A percentile compares a stretch with the other conserved stretches of the same genome.
These are phyloP conservation scores for Aspergillus heteromorphus DNA, from an alignment of 495 filamentous ascomycete species.

Conservation along the genomic window DNA sequence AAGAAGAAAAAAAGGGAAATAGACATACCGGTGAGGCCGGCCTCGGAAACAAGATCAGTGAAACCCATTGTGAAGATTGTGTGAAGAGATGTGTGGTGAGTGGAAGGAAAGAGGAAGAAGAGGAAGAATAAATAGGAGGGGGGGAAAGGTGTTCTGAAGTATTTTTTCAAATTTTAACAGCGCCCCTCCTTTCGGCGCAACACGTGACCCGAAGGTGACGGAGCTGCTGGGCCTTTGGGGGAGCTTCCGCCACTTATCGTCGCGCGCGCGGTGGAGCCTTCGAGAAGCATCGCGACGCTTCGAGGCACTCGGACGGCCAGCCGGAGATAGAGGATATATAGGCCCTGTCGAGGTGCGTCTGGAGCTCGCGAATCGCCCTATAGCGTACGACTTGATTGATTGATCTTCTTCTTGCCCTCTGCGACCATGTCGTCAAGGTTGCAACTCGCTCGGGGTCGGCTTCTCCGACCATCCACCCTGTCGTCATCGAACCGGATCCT, in stretches of 20 bases:
- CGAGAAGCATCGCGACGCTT: constrained; percentile 37
- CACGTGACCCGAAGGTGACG: constrained; percentile 29
- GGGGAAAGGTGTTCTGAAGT: constrained; percentile 20
- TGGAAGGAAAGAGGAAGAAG: constrained; percentile 19
- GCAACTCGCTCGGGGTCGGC: constrained; percentile 27
- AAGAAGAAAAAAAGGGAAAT: constrained; percentile 19
- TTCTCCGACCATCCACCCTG: constrained; percentile 24
- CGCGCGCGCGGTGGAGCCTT: constrained; percentile 32
- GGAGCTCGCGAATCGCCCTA: neutral
- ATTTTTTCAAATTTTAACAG: constrained; percentile 32
- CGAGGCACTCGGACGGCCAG: neutral
- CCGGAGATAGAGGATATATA: constrained; percentile 20
- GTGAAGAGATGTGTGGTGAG: constrained; percentile 18
- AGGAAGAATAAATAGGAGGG: constrained; percentile 19
- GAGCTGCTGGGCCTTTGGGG: constrained; percentile 25
- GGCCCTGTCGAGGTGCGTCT: neutral
- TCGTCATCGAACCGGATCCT: constrained; percentile 18
- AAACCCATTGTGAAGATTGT: constrained; percentile 75
- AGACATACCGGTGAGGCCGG: constrained; percentile 76
- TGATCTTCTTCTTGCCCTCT: neutral
- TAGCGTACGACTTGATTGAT: neutral
- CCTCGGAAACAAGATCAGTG: constrained; percentile 81
- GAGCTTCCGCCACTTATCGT: constrained; percentile 31
- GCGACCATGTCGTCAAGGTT: constrained; percentile 36
- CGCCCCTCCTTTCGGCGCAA: constrained; percentile 20